A percentile compares a stretch with the other conserved stretches of the same genome.
Evolutionary conservation across 1,139 yeast genomes (phyloP).

Genomic region (Pneumocystis wakefieldiae): DNA sequence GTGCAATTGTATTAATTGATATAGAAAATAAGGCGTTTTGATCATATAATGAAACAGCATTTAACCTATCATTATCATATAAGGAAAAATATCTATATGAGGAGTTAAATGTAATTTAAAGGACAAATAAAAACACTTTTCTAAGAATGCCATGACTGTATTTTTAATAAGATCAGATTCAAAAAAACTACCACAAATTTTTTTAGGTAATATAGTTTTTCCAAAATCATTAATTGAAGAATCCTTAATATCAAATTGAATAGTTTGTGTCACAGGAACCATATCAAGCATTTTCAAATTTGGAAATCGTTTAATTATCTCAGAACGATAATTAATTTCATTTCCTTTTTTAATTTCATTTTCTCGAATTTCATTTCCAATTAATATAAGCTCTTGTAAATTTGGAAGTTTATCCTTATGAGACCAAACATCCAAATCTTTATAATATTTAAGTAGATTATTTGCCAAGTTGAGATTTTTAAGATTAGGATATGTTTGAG

Average conservation of each 20-base stretch:
- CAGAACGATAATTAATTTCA: conserved; percentile 40
- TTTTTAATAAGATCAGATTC: conserved; percentile 61
- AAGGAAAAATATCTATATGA: conserved; percentile 32
- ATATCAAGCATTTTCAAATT: conserved; percentile 61
- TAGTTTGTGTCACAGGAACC: conserved; percentile 50
- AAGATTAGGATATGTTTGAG: conserved; percentile 59
- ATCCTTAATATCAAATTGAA: conserved; percentile 12
- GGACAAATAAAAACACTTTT: conserved; percentile 19
- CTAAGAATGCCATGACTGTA: conserved; percentile 57
- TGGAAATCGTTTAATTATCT: conserved; percentile 61
- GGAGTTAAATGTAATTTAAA: not conserved
- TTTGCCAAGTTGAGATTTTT: conserved; percentile 67
- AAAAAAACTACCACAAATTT: conserved; percentile 48
- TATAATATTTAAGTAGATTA: conserved; percentile 47
- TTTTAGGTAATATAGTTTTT: conserved; percentile 35
- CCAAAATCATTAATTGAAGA: conserved; percentile 5
- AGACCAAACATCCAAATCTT: conserved; percentile 52
- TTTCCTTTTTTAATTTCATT: conserved; percentile 17
- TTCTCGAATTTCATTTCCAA: conserved; percentile 54
- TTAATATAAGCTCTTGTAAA: conserved; percentile 59
- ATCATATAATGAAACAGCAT: conserved; percentile 59
- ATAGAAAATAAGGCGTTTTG: conserved; percentile 73
- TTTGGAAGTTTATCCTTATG: conserved; percentile 49
- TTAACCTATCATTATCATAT: conserved; percentile 70
- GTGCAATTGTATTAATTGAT: conserved; percentile 36